phyloP scores from a whole-genome alignment of 208 protist genomes.

The Trypanosoma vivax region DNA sequence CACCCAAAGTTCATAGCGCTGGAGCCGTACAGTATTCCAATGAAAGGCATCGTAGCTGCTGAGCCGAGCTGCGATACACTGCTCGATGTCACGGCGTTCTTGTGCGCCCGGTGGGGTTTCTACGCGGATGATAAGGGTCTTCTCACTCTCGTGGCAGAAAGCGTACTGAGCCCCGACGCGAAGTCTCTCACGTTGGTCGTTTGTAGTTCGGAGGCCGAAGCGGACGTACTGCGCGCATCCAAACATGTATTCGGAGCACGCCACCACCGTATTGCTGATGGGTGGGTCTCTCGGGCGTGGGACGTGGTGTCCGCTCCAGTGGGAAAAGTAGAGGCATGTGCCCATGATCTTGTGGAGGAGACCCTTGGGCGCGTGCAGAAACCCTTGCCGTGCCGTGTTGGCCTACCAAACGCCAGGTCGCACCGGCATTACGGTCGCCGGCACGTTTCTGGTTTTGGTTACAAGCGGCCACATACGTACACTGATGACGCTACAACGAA shows the following conservation, averaged over 20 bases:
- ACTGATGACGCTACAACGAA: constrained; percentile 48
- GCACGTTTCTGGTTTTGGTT: constrained; percentile 72
- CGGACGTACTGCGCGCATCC: constrained; percentile 57
- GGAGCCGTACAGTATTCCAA: constrained; percentile 87
- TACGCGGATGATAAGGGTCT: constrained; percentile 82
- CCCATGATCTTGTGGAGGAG: constrained; percentile 55
- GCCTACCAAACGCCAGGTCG: constrained; percentile 48
- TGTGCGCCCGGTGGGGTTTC: constrained; percentile 85
- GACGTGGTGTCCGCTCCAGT: constrained; percentile 57
- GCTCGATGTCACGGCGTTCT: constrained; percentile 63
- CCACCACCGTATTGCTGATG: constrained; percentile 74
- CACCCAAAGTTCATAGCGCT: constrained; percentile 69
- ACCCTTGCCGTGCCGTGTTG: constrained; percentile 59
- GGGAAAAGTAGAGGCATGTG: constrained; percentile 7
- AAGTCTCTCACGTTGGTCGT: constrained; percentile 56
- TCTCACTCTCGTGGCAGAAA: constrained; percentile 68
- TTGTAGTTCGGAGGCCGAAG: constrained; percentile 26
- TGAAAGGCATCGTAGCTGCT: constrained; percentile 77
- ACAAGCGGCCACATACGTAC: constrained; percentile 69
- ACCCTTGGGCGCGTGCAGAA: constrained; percentile 57
- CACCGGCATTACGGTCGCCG: constrained; percentile 72
- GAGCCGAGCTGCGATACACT: constrained; percentile 76
- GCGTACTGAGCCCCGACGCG: constrained; percentile 51
- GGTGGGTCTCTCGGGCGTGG: constrained; percentile 65
- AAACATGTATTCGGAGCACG: constrained; percentile 69